Conservation (phyloP, 352 stramenopile species). For the Phytophthora fragariae region DNA sequence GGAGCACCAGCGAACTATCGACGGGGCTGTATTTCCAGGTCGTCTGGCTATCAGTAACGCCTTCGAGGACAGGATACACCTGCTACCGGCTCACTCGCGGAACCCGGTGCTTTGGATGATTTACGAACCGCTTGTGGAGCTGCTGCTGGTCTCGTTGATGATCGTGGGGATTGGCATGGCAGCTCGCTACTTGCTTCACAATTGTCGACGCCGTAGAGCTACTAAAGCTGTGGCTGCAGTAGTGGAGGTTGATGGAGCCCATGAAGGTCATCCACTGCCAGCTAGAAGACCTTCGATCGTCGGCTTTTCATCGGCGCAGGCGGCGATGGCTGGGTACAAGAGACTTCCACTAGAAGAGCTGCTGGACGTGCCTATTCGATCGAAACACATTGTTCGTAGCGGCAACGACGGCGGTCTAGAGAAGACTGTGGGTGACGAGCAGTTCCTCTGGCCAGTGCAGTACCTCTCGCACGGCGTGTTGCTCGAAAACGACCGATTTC, state of each 20-base stretch:
- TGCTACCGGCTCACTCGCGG: constrained; percentile 30
- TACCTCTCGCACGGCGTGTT: constrained; percentile 57
- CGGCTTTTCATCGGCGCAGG: constrained; percentile 25
- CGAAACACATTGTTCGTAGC: constrained; percentile 49
- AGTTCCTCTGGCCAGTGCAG: constrained; percentile 47
- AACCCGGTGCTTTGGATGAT: constrained; percentile 46
- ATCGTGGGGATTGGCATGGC: constrained; percentile 19
- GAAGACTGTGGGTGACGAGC: constrained; percentile 35
- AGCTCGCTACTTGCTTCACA: constrained; percentile 28
- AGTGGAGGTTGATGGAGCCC: not conserved
- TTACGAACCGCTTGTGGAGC: constrained; percentile 38
- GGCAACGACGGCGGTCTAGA: constrained; percentile 26
- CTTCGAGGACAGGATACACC: constrained; percentile 36
- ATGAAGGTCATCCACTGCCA: not conserved
- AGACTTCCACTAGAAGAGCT: constrained; percentile 59
- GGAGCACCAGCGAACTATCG: constrained; percentile 41
- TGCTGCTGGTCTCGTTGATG: constrained; percentile 37
- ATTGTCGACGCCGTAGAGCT: constrained; percentile 9
- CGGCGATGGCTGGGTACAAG: constrained; percentile 43
- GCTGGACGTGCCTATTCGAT: constrained; percentile 55
- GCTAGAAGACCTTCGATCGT: constrained; percentile 12
- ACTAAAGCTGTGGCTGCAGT: constrained; percentile 2
- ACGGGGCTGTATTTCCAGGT: constrained; percentile 35
- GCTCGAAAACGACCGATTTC: constrained; percentile 50
- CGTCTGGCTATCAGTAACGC: constrained; percentile 44